A percentile compares a stretch with the other conserved stretches of the same genome.
phyloP scores from a whole-genome alignment of 805 yeast genomes.

The Lachancea kluyveri region DNA sequence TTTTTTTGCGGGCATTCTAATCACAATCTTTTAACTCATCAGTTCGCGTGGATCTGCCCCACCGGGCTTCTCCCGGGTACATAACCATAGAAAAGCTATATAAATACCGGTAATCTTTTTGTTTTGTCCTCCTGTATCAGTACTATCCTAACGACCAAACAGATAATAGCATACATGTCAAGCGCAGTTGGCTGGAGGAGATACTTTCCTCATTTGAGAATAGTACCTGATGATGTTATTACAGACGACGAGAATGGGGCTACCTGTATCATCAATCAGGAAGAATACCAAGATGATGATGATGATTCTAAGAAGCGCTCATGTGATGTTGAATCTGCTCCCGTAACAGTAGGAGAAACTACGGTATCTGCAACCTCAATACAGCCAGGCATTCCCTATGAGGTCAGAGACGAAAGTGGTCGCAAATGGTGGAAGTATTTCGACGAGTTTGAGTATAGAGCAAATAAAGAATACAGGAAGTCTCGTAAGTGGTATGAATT shows the following conservation, averaged over 20 bases:
- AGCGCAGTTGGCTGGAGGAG: slow-evolving; percentile 11
- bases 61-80: too few relatives aligned
- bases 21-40: too few relatives aligned
- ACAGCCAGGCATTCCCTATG: slow-evolving; percentile 31
- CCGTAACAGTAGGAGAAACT: slow-evolving; percentile 1
- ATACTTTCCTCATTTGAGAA: slow-evolving; percentile 24
- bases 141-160: too few relatives aligned
- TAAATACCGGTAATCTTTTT: too few relatives aligned
- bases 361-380: slow-evolving; percentile 10
- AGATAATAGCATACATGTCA: too few relatives aligned
- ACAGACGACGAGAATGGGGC: slow-evolving; percentile 1
- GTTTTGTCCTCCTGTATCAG: too few relatives aligned
- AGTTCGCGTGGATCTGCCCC: too few relatives aligned
- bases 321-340: slow-evolving; percentile 5
- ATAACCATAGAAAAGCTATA: too few relatives aligned
- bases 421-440: slow-evolving; percentile 42
- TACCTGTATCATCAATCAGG: slow-evolving; percentile 2
- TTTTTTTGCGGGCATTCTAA: too few relatives aligned
- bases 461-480: slow-evolving; percentile 30
- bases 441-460: slow-evolving; percentile 46
- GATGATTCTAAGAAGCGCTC: slow-evolving; percentile 2
- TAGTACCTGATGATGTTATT: slow-evolving; percentile 14
- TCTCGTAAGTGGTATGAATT: slow-evolving; percentile 30
- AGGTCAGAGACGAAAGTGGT: slow-evolving; percentile 35
- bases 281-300: slow-evolving; percentile 1